These are phyloP conservation scores for Diaporthe citri DNA, from an alignment of 2,329 filamentous ascomycete genomes.

Conservation along the genomic window DNA sequence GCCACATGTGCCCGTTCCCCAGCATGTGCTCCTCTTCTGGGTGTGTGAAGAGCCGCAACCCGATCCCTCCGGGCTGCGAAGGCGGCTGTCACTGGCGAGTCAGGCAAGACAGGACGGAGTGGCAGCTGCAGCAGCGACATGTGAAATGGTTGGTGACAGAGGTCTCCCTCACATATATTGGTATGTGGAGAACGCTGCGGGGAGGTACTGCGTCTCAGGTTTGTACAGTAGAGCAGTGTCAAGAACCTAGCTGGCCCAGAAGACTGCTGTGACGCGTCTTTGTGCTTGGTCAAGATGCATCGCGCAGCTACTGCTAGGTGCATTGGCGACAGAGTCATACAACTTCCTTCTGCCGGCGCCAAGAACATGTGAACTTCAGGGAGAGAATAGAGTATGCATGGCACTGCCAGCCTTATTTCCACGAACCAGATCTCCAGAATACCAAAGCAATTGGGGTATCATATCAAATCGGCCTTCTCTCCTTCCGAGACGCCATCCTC, in stretches of 20 bases:
- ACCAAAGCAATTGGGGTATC: conserved; percentile 32
- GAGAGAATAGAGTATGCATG: background rate
- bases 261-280: background rate
- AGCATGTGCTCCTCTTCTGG: background rate
- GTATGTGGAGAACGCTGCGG: background rate
- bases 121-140: background rate
- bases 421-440: conserved; percentile 16
- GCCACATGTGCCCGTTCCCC: conserved; percentile 5
- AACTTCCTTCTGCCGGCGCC: background rate
- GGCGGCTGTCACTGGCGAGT: conserved; percentile 11
- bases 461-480: conserved; percentile 12
- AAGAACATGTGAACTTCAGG: background rate
- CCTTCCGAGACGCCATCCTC: background rate
- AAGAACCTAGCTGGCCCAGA: background rate
- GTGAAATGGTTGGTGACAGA: conserved; percentile 1
- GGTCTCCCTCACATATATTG: conserved; percentile 2
- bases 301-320: conserved; percentile 23
- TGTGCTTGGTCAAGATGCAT: background rate
- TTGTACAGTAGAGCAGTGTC: background rate
- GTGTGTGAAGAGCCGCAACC: conserved; percentile 11
- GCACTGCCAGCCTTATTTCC: conserved; percentile 16
- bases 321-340: background rate
- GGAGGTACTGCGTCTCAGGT: background rate
- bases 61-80: background rate
- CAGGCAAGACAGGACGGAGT: conserved; percentile 1